Evolutionary conservation across 2,329 filamentous ascomycete species (phyloP).

Genomic region (Fusarium incarnatum): DNA sequence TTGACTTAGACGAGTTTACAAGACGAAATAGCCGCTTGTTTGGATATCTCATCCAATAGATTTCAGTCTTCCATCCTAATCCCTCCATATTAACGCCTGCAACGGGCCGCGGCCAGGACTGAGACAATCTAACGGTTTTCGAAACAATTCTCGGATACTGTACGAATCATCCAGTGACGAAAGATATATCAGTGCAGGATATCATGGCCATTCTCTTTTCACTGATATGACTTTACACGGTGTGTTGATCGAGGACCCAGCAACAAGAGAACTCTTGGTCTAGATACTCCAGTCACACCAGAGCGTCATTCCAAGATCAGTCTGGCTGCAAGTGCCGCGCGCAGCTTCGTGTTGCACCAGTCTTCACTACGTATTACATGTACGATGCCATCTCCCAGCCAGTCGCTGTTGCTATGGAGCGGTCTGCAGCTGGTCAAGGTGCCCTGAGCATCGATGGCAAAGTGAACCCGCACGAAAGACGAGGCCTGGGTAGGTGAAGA

Average conservation of each 20-base stretch:
- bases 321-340: constrained; percentile 22
- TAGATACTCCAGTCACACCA: background rate
- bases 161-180: background rate
- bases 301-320: constrained; percentile 21
- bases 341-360: constrained; percentile 20
- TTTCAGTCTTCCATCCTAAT: background rate
- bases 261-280: constrained; percentile 3
- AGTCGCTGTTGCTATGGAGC: constrained; percentile 11
- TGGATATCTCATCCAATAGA: constrained; percentile 5
- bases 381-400: constrained; percentile 13
- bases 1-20: background rate
- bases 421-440: constrained; percentile 1
- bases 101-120: constrained; percentile 27
- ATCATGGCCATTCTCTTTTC: background rate
- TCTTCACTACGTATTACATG: constrained; percentile 21
- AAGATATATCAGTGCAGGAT: background rate
- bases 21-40: constrained; percentile 10
- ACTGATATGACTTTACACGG: background rate
- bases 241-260: background rate
- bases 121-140: constrained; percentile 13
- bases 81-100: constrained; percentile 14
- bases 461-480: background rate
- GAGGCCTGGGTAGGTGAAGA: background rate
- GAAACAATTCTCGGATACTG: background rate
- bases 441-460: background rate